A percentile compares a stretch with the other conserved stretches of the same genome.
Evolutionary conservation across 441 rosid genomes (phyloP).

Genomic region (Bocquillonia castaneifolia): DNA sequence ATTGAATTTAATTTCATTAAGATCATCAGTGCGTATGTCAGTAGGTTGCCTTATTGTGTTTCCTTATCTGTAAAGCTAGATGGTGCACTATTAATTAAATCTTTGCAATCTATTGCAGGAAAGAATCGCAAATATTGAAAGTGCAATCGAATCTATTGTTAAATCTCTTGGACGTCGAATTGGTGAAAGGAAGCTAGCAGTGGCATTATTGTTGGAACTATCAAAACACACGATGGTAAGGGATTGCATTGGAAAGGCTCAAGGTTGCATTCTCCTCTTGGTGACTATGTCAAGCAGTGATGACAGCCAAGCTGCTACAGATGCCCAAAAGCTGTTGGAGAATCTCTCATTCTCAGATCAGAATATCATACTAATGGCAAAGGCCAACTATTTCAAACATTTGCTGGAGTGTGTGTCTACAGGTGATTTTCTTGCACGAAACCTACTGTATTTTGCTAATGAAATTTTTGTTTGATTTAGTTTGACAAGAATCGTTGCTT

Average conservation of each 20-base stretch:
- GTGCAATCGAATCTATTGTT: slow-evolving; percentile 46
- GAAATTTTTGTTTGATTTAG: neutral
- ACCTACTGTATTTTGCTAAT: slow-evolving; percentile 13
- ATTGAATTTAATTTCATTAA: neutral
- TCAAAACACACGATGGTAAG: slow-evolving; percentile 34
- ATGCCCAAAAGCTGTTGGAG: slow-evolving; percentile 48
- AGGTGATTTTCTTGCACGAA: slow-evolving; percentile 31
- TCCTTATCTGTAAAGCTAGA: slow-evolving; percentile 1
- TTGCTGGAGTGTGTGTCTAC: slow-evolving; percentile 45
- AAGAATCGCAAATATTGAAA: slow-evolving; percentile 41
- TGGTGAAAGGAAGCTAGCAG: slow-evolving; percentile 55
- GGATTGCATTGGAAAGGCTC: slow-evolving; percentile 49
- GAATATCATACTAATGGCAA: slow-evolving; percentile 56
- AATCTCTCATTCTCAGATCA: slow-evolving; percentile 53
- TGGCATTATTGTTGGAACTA: slow-evolving; percentile 43
- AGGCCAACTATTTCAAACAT: slow-evolving; percentile 57
- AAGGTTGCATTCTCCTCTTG: slow-evolving; percentile 58
- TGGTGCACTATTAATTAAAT: neutral
- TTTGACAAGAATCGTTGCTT: neutral
- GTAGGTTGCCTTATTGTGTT: neutral
- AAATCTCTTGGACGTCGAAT: slow-evolving; percentile 53
- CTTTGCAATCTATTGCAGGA: slow-evolving; percentile 40
- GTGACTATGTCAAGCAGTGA: slow-evolving; percentile 59
- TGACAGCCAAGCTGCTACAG: slow-evolving; percentile 46
- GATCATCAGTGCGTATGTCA: neutral